A percentile compares a stretch with the other conserved stretches of the same genome.
phyloP scores from a whole-genome alignment of 306 rosid genomes.

The Castanopsis chinensis region DNA sequence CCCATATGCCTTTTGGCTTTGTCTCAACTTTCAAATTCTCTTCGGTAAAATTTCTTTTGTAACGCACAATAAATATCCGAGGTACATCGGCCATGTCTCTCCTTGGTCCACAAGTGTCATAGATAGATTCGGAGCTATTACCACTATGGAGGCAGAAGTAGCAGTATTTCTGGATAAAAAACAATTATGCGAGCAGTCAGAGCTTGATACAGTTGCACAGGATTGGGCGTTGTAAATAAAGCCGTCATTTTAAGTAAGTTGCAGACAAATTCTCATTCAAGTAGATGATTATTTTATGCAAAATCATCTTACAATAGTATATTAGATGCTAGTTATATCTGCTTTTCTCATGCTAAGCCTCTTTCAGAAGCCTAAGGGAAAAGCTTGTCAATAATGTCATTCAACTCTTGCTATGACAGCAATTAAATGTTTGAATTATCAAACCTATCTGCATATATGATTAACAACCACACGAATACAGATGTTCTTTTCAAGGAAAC shows the following conservation, averaged over 20 bases:
- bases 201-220: constrained; percentile 6
- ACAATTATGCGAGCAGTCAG: constrained; percentile 14
- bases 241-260: background rate
- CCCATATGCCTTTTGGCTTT: constrained; percentile 41
- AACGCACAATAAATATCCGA: constrained; percentile 67
- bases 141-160: constrained; percentile 55
- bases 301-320: background rate
- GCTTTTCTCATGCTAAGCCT: background rate
- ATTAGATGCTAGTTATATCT: background rate
- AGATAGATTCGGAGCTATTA: constrained; percentile 49
- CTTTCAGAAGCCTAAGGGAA: background rate
- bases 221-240: background rate
- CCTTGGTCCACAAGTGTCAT: constrained; percentile 79
- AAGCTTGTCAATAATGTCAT: background rate
- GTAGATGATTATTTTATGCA: background rate
- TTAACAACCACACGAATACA: too few species aligned
- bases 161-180: constrained; percentile 63
- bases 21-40: constrained; percentile 39
- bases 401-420: background rate
- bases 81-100: constrained; percentile 62
- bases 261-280: background rate
- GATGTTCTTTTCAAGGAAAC: too few species aligned
- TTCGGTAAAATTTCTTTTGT: constrained; percentile 61
- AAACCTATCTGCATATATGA: too few species aligned
- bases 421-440: background rate